Evolutionary conservation across 2,329 filamentous ascomycete genomes (phyloP).

Genomic region (Colletotrichum eremochloae): DNA sequence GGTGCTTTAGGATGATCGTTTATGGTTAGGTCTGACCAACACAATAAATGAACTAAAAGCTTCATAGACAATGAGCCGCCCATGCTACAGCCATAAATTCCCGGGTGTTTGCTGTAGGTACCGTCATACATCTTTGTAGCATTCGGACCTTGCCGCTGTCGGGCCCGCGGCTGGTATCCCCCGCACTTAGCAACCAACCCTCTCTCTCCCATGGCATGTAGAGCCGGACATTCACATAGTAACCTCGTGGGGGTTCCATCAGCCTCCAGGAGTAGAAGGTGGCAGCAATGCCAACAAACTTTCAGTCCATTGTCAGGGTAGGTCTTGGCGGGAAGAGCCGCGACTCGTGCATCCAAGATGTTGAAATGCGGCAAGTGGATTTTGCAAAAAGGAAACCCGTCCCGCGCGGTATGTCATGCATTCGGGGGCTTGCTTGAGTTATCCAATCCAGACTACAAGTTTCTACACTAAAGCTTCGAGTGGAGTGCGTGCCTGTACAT

Average conservation of each 20-base stretch:
- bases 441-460: neutral
- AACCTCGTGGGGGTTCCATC: neutral
- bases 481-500: neutral
- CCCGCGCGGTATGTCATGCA: neutral
- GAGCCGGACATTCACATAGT: neutral
- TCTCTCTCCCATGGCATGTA: neutral
- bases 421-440: neutral
- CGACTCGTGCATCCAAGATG: neutral
- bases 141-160: constrained; percentile 10
- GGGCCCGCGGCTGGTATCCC: neutral
- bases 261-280: constrained; percentile 19
- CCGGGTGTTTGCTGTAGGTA: neutral
- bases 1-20: neutral
- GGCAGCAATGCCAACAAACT: constrained; percentile 10
- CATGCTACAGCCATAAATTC: neutral
- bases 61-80: neutral
- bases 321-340: constrained; percentile 30
- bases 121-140: constrained; percentile 3
- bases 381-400: neutral
- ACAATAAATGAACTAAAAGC: neutral
- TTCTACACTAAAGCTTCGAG: neutral
- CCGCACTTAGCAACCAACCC: neutral
- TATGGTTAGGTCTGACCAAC: neutral
- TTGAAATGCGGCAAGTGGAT: constrained; percentile 1
- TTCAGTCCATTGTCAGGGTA: neutral